These are phyloP conservation scores for Rhododendron ovatum DNA, from an alignment of 148 eudicot genomes.

Conservation along the genomic window DNA sequence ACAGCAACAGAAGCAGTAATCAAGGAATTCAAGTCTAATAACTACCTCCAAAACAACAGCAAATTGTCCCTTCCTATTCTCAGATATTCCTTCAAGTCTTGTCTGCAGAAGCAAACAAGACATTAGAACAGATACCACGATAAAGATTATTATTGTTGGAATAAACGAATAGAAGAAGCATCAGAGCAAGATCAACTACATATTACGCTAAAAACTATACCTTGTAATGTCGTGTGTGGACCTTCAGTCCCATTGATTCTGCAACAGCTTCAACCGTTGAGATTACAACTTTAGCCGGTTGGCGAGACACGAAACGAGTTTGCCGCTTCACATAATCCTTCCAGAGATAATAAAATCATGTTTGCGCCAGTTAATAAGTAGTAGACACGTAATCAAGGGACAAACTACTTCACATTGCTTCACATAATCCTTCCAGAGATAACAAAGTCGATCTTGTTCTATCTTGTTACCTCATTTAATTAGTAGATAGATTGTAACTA, in stretches of 20 bases:
- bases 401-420: not conserved
- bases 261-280: conserved; percentile 70
- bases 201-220: conserved; percentile 20
- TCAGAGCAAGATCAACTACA: not conserved
- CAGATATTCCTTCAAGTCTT: conserved; percentile 86
- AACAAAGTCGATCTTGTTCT: not conserved
- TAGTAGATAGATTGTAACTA: not conserved
- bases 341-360: not conserved
- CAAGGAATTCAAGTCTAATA: conserved; percentile 4
- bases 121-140: not conserved
- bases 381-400: not conserved
- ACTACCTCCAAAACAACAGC: conserved; percentile 61
- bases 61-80: conserved; percentile 58
- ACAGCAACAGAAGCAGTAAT: not conserved
- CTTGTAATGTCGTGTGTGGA: conserved; percentile 73
- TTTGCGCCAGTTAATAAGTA: not conserved
- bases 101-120: conserved; percentile 39
- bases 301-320: conserved; percentile 92
- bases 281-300: conserved; percentile 68
- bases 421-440: not conserved
- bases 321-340: conserved; percentile 91
- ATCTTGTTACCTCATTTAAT: too few species aligned
- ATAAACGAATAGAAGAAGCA: not conserved
- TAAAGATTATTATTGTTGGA: not conserved
- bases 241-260: conserved; percentile 80